Percentiles rank a stretch among this genome's conserved stretches.
phyloP scores from a whole-genome alignment of 345 rosid genomes.

The Acer campestre region DNA sequence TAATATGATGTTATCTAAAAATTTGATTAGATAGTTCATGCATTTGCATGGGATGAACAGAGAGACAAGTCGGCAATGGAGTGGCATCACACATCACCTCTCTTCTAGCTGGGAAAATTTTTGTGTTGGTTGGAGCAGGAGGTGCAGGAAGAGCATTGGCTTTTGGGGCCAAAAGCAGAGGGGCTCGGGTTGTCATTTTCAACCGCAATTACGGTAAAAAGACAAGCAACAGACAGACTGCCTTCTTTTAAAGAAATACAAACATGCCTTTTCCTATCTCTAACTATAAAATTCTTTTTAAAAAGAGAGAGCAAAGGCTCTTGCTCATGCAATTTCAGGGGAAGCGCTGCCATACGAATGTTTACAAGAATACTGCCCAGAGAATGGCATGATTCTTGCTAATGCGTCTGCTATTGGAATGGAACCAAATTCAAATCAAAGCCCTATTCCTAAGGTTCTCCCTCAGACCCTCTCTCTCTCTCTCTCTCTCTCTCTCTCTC shows the following conservation, averaged over 20 bases:
- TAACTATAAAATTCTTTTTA: background rate
- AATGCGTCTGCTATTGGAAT: conserved; percentile 40
- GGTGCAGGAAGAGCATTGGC: conserved; percentile 42
- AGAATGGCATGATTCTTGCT: conserved; percentile 32
- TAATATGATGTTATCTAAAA: background rate
- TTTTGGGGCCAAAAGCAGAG: conserved; percentile 34
- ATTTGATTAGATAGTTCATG: conserved; percentile 2
- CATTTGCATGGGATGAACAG: conserved; percentile 22
- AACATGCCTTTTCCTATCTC: background rate
- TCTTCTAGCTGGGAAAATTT: conserved; percentile 31
- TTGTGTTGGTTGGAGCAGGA: conserved; percentile 38
- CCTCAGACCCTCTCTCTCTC: background rate
- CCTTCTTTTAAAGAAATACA: background rate
- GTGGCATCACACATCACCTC: conserved; percentile 19
- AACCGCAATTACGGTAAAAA: conserved; percentile 30
- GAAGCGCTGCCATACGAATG: conserved; percentile 35
- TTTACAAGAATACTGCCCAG: conserved; percentile 28
- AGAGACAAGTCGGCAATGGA: conserved; percentile 12
- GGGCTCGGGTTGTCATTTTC: conserved; percentile 30
- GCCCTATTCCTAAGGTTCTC: conserved; percentile 28
- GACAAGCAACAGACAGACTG: background rate
- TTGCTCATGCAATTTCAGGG: conserved; percentile 34
- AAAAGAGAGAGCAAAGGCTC: conserved; percentile 35
- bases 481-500: no score
- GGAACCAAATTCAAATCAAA: conserved; percentile 28